phyloP scores from a whole-genome alignment of 1,139 yeast genomes.

The Kodamaea sp. region DNA sequence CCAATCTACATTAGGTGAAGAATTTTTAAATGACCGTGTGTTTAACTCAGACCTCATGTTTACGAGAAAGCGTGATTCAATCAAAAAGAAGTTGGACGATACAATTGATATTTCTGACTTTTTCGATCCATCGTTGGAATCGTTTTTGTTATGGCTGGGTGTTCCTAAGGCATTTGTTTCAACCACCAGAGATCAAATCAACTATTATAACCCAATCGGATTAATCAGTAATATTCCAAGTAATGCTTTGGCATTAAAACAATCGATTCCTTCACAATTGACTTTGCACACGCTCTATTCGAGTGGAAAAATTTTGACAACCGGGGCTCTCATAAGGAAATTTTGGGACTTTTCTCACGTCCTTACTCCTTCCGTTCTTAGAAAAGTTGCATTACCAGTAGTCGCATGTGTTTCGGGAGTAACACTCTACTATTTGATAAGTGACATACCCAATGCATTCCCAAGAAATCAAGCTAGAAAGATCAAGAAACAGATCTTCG shows the following conservation, averaged over 20 bases:
- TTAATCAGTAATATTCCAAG: constrained; percentile 36
- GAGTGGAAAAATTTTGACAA: constrained; percentile 45
- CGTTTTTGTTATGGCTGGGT: constrained; percentile 49
- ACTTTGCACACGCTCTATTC: constrained; percentile 47
- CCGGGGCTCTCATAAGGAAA: constrained; percentile 42
- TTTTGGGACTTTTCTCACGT: constrained; percentile 29
- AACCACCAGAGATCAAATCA: constrained; percentile 31
- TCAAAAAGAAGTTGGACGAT: constrained; percentile 59
- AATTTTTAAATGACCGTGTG: constrained; percentile 59
- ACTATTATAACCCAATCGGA: constrained; percentile 36
- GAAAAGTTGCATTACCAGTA: constrained; percentile 46
- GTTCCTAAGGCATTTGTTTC: constrained; percentile 36
- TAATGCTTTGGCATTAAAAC: constrained; percentile 33
- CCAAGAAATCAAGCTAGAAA: constrained; percentile 81
- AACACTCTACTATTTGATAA: constrained; percentile 64
- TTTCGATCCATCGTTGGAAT: constrained; percentile 71
- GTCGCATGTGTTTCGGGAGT: constrained; percentile 55
- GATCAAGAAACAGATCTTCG: constrained; percentile 60
- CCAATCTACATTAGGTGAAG: constrained; percentile 55
- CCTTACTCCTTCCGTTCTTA: constrained; percentile 32
- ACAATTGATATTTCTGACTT: constrained; percentile 68
- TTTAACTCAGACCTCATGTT: constrained; percentile 87
- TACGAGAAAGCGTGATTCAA: constrained; percentile 65
- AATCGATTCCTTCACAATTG: constrained; percentile 40
- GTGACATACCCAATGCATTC: constrained; percentile 86